Evolutionary conservation across 2,329 filamentous ascomycete genomes (phyloP).

Genomic region (Fusarium torreyae): DNA sequence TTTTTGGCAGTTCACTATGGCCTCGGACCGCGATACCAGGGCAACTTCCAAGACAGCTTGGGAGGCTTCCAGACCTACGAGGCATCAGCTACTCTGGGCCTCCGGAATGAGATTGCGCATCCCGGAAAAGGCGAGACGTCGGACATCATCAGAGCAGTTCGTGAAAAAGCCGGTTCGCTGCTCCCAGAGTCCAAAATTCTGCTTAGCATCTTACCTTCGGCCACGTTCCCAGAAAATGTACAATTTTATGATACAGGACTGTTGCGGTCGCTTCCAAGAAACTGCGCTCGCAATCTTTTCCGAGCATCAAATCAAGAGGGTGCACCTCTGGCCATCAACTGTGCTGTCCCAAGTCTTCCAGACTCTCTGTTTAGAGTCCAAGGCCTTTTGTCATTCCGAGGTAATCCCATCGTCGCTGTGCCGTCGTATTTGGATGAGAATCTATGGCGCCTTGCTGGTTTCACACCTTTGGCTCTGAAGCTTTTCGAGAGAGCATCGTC

Average conservation of each 20-base stretch:
- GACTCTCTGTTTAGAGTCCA: slow-evolving; percentile 87
- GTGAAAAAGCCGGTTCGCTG: slow-evolving; percentile 85
- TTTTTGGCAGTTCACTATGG: slow-evolving; percentile 91
- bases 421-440: slow-evolving; percentile 92
- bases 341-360: slow-evolving; percentile 87
- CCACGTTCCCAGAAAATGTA: slow-evolving; percentile 86
- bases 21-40: slow-evolving; percentile 90
- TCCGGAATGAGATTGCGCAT: slow-evolving; percentile 92
- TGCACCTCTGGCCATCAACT: slow-evolving; percentile 88
- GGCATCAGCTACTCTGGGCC: slow-evolving; percentile 89
- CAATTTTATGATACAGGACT: slow-evolving; percentile 83
- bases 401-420: slow-evolving; percentile 83
- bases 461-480: slow-evolving; percentile 86
- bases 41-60: slow-evolving; percentile 96
- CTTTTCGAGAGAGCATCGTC: slow-evolving; percentile 83
- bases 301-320: slow-evolving; percentile 63
- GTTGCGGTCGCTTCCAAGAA: slow-evolving; percentile 81
- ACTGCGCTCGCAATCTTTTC: slow-evolving; percentile 74
- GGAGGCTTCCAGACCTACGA: slow-evolving; percentile 97
- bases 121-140: slow-evolving; percentile 92
- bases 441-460: slow-evolving; percentile 93
- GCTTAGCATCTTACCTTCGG: slow-evolving; percentile 85
- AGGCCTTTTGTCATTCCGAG: slow-evolving; percentile 86
- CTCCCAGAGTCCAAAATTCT: slow-evolving; percentile 86
- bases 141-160: slow-evolving; percentile 90